Base-by-base conservation (phyloP, 2,329 filamentous ascomycete genomes). In the Arthrobotrys iridis region DNA sequence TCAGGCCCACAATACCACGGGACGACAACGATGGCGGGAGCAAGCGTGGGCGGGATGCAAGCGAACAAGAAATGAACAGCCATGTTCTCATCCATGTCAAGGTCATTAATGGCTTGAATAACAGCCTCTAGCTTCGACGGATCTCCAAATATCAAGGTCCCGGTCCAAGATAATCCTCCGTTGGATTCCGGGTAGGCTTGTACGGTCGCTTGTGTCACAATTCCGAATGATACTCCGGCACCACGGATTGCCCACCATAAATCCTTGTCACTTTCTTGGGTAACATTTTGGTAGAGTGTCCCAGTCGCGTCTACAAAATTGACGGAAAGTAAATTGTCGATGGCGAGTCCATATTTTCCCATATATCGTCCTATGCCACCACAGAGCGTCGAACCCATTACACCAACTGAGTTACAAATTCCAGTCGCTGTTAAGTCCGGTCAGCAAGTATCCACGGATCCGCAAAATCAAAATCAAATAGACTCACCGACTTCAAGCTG, bases 221-320 rank as follows among this genome's bases (percentile, higher is more conserved):
- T 82, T 20, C 83, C 84, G 67, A 85, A 84, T 59, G 82, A 84
- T 26, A 80, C 79, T 0, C 83, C 83, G 0, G 83, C 83, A 6
- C 83, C 83, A 0, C 82, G 79, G 6, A 75, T 4, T 83, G 66
- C 1, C 82, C 83, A 83, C 83, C 84, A 78, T 82, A 84, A 8
- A 83, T 80, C 65, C 82, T 81, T 0, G 75, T 4, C 55, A 77
- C 68, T 60, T 3, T 64, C 79, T 30, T 79, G 77, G 3, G 77
- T 80, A n/a, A 79, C 59, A 40, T 78, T 72, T 73, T 81, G 0
- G 77, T 81, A 8, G 83, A 79, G 4, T 82, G 77, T 20, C 73
- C 83, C 83, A 41, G 81, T 78, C 7, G 83, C 82, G 2, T 83
- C 80, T 0, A 85, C 82, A 2, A 85, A 79, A 41, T 82, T 79